Evolutionary conservation across 1,284 basidiomycete species (phyloP).

Genomic region (Cryptococcus sp.): DNA sequence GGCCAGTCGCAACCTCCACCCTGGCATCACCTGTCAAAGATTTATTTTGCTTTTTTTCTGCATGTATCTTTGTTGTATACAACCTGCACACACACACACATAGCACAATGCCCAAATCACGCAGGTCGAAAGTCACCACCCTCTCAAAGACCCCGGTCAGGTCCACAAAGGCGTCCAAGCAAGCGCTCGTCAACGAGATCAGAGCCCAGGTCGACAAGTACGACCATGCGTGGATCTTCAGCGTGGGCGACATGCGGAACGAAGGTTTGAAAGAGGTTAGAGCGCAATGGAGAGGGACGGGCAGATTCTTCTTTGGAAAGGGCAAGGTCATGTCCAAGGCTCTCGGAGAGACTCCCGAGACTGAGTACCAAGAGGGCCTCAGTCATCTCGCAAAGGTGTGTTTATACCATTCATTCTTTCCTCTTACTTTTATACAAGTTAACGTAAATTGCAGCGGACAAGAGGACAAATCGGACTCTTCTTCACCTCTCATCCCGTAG

Average conservation of each 20-base stretch:
- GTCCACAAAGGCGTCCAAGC: slow-evolving; percentile 70
- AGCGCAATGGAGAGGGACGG: slow-evolving; percentile 88
- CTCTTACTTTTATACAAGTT: slow-evolving; percentile 1
- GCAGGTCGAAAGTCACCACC: slow-evolving; percentile 72
- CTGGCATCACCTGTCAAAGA: not conserved
- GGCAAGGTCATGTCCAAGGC: slow-evolving; percentile 95
- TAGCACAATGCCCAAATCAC: slow-evolving; percentile 78
- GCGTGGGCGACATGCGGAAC: slow-evolving; percentile 93
- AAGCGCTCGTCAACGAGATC: slow-evolving; percentile 77
- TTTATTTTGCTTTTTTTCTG: not conserved
- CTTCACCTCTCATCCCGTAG: slow-evolving; percentile 83
- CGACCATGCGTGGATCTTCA: slow-evolving; percentile 93
- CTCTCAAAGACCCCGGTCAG: slow-evolving; percentile 59
- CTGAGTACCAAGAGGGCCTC: slow-evolving; percentile 80
- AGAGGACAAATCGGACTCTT: slow-evolving; percentile 91
- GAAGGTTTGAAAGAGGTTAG: slow-evolving; percentile 91
- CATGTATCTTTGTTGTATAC: not conserved
- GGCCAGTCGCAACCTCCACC: too few species aligned
- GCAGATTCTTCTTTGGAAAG: slow-evolving; percentile 89
- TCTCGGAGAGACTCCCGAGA: slow-evolving; percentile 82
- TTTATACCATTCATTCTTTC: slow-evolving; percentile 26
- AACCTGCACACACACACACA: not conserved
- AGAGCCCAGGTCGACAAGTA: slow-evolving; percentile 68
- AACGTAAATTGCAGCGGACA: slow-evolving; percentile 65
- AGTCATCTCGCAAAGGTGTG: slow-evolving; percentile 76